Conservation (phyloP, 306 rosid genomes). For the Ammopiptanthus mongolicus region DNA sequence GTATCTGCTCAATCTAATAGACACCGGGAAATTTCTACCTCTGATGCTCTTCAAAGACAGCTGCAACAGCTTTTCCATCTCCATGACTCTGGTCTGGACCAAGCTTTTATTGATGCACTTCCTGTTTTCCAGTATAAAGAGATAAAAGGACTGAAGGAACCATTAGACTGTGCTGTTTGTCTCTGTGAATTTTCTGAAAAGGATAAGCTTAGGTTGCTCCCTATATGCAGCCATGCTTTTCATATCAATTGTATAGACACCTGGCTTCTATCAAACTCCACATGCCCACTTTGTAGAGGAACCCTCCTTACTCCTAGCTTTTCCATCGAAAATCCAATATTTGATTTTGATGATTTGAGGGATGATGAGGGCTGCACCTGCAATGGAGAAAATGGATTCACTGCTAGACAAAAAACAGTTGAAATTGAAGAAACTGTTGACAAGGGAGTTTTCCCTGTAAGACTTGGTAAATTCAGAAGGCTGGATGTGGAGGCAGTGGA, state of each 20-base stretch:
- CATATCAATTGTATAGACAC: slow-evolving; percentile 93
- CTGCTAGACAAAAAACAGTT: slow-evolving; percentile 45
- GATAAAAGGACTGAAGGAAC: slow-evolving; percentile 83
- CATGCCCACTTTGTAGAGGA: slow-evolving; percentile 95
- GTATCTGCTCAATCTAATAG: slow-evolving; percentile 56
- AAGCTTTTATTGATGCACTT: slow-evolving; percentile 92
- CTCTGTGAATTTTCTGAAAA: slow-evolving; percentile 77
- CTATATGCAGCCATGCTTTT: slow-evolving; percentile 96
- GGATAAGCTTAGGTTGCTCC: slow-evolving; percentile 88
- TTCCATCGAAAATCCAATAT: slow-evolving; percentile 69
- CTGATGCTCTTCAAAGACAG: slow-evolving; percentile 94
- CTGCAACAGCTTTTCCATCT: slow-evolving; percentile 93
- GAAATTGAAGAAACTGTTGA: slow-evolving; percentile 62
- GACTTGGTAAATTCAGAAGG: slow-evolving; percentile 83
- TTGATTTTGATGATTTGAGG: slow-evolving; percentile 67
- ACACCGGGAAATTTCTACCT: slow-evolving; percentile 64
- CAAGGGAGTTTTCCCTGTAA: slow-evolving; percentile 74
- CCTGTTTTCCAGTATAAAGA: slow-evolving; percentile 94
- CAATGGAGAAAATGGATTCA: slow-evolving; percentile 44
- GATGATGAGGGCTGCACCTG: slow-evolving; percentile 64
- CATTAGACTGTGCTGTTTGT: slow-evolving; percentile 95
- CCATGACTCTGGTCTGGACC: slow-evolving; percentile 96
- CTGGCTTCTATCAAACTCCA: slow-evolving; percentile 89
- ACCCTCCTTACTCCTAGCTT: slow-evolving; percentile 59
- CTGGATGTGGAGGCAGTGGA: slow-evolving; percentile 46